Conservation (phyloP, 2,329 filamentous ascomycete species). For the Cryphonectria radicalis region DNA sequence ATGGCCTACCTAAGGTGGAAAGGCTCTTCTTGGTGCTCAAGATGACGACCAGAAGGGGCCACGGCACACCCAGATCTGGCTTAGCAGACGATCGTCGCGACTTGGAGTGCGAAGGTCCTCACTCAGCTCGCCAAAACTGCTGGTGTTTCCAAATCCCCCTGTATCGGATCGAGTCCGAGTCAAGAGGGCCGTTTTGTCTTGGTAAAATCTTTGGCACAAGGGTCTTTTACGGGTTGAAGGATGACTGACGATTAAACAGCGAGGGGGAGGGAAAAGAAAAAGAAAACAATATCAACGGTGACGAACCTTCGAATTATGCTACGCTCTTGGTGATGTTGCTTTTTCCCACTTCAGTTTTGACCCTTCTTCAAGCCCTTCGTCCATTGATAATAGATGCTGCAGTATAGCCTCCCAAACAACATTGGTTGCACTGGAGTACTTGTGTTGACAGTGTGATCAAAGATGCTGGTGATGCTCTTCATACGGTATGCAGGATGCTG, state of each 20-base stretch:
- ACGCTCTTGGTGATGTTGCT: not conserved
- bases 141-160: not conserved
- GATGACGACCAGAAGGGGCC: not conserved
- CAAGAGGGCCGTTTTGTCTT: not conserved
- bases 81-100: not conserved
- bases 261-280: no score
- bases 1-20: not conserved
- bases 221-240: not conserved
- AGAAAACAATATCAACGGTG: not conserved
- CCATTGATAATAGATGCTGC: not conserved
- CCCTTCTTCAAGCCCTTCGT: not conserved
- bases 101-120: not conserved
- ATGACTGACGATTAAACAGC: not conserved
- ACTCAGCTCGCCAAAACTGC: not conserved
- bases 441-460: not conserved
- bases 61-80: not conserved
- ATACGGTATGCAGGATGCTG: not conserved
- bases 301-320: not conserved
- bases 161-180: constrained; percentile 4
- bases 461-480: not conserved
- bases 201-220: not conserved
- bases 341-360: not conserved
- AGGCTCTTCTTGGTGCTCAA: not conserved
- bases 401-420: not conserved
- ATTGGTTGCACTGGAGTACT: not conserved